Evolutionary conservation across 441 rosid genomes (phyloP), one percentile per base, ranked within the genome.

Genomic region (Brassica balearica): DNA sequence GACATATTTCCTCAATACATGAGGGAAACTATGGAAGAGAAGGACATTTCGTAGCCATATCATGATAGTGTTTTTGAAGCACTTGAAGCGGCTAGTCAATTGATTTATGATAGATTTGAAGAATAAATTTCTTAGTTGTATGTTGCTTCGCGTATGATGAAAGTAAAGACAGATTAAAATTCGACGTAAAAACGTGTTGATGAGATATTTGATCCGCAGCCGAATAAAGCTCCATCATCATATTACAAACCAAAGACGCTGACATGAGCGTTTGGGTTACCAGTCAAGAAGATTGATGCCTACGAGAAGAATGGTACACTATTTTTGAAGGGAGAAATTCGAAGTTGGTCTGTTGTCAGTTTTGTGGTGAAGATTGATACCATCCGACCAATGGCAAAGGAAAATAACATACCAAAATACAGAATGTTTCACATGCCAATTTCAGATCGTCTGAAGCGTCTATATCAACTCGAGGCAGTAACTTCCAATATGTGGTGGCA

Each of bases 221-320:
- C 48, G 12, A 65, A 65, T 36, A 65, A 34, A 65, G 25, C 69
- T 15, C 27, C 14, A 3, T 6, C 7, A 10, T 65, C 69, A 3
- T 65, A 65, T 3, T 65, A 65, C 46, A 27, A 65, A 25, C 17
- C 10, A 11, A 65, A 36, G 69, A 65, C 17, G 51, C 15, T 65
- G 69, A 65, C 51, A 3, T 22, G 51, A 9, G 8, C 69, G 3
- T 8, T 36, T 19, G 53, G 29, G 8, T 10, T 65, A 5, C 69
- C 53, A 4, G 23, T 3, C 2, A 0, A 15, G 25, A 61, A 71
- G 38, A 71, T 71, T 71, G 75, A 41, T 41, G 14, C 20, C 0
- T 71, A 36, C 0, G 75, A 71, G 20, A 56, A 19, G 11, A 70
- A 70, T 8, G 59, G 55, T 8, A 71, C 59, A 65, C 9, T 71